Base-by-base conservation (phyloP, 352 stramenopile genomes). In the Phytophthora lateralis region DNA sequence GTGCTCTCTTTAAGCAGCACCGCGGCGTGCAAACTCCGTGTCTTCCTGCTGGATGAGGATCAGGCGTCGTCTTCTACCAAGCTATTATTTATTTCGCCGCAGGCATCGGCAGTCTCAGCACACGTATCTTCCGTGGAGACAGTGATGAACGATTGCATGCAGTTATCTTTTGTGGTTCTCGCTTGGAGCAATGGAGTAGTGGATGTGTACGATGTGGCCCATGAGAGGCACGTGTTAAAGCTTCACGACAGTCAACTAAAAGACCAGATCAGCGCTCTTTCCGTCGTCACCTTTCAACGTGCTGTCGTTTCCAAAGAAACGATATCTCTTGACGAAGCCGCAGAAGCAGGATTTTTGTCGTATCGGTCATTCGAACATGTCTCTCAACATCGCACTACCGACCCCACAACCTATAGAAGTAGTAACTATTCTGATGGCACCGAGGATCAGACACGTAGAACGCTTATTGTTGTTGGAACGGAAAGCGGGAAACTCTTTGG, bases 121-220 rank as follows among this genome's bases (percentile, higher is more conserved):
- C 65, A 58, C 3, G 50, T 77, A 12, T 56, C 48, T 12, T 42
- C 35, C 4, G 52, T 66, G 17, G 72, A 73, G n/a, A 73, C 61
- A 12, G n/a, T 70, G 11, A 56, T 35, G 24, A 46, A 58, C 21
- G 21, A 68, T 43, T 20, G 24, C 3, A 20, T 29, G 43, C 44
- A 55, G 3, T 41, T 48, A 24, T n/a, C 18, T 47, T 64, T 80
- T 32, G 60, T 89, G 3, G 21, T 78, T 9, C 71, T 75, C 38
- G 80, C 78, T 12, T 90, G 79, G 80, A 89, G 65, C 47, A 73
- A 37, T 42, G 82, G 76, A 1, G 52, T 78, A 14, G 64, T 88
- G 6, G 76, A 88, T 26, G 45, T 89, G 1, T 79, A 82, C 39
- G 39, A 55, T 30, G 18, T 72, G 11, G 4, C 50, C 37, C 21